Percentiles rank a stretch among this genome's conserved stretches.
These are phyloP conservation scores for Pichia scutulata DNA, from an alignment of 805 yeast species.

Conservation along the genomic window DNA sequence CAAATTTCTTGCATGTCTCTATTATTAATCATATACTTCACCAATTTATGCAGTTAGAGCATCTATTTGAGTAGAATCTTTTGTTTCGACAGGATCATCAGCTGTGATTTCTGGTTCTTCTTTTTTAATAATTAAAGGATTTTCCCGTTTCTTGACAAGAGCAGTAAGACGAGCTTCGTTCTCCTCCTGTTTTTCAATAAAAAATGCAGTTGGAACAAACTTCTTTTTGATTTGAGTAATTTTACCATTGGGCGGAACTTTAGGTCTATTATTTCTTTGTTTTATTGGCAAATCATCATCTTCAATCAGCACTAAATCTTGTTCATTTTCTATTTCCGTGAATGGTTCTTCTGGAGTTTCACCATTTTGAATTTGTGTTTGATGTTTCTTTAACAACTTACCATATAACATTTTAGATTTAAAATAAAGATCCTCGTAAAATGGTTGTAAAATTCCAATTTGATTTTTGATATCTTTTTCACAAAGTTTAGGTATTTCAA, in stretches of 20 bases:
- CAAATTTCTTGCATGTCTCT: too few relatives aligned
- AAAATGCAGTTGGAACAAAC: slow-evolving; percentile 43
- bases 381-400: slow-evolving; percentile 37
- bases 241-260: slow-evolving; percentile 87
- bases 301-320: slow-evolving; percentile 55
- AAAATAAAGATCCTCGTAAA: slow-evolving; percentile 35
- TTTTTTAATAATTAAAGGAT: not conserved
- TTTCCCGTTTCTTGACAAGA: not conserved
- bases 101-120: not conserved
- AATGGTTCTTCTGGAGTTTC: slow-evolving; percentile 14
- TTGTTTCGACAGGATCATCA: not conserved
- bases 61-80: not conserved
- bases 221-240: slow-evolving; percentile 65
- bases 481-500: slow-evolving; percentile 44
- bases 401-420: slow-evolving; percentile 36
- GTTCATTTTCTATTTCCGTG: slow-evolving; percentile 22
- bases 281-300: slow-evolving; percentile 83
- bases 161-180: slow-evolving; percentile 6
- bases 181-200: slow-evolving; percentile 36
- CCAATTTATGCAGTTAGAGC: not conserved
- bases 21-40: too few relatives aligned
- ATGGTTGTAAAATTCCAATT: slow-evolving; percentile 52
- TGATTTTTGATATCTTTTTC: slow-evolving; percentile 45
- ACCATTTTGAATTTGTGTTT: slow-evolving; percentile 17
- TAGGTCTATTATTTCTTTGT: slow-evolving; percentile 64